These are phyloP conservation scores for Diophrys sp. DNA, from an alignment of 73 alveolate genomes.

Conservation along the genomic window DNA sequence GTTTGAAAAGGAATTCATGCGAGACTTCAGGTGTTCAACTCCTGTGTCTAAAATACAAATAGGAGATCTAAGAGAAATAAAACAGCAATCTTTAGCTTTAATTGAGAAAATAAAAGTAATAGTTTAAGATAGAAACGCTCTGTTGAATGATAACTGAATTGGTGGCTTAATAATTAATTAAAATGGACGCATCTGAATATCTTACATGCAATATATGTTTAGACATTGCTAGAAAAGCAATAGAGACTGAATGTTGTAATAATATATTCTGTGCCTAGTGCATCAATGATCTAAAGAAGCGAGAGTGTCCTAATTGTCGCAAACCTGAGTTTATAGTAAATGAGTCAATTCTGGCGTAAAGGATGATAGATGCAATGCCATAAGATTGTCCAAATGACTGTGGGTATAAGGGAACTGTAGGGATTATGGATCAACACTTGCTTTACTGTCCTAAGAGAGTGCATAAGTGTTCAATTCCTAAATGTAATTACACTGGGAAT, in stretches of 20 bases:
- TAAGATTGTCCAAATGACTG: constrained; percentile 37
- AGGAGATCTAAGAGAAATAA: too few species aligned
- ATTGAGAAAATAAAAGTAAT: too few species aligned
- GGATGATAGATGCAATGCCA: constrained; percentile 35
- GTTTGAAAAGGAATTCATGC: too few species aligned
- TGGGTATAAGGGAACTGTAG: constrained; percentile 17
- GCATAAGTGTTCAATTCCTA: constrained; percentile 12
- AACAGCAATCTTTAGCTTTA: too few species aligned
- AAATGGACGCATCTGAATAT: too few species aligned
- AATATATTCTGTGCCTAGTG: constrained; percentile 41
- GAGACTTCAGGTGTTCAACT: too few species aligned
- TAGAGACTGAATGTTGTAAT: constrained; percentile 34
- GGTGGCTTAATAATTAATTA: too few species aligned
- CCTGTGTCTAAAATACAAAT: too few species aligned
- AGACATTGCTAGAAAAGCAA: constrained; percentile 36
- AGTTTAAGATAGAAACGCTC: too few species aligned
- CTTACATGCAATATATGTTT: constrained; percentile 31
- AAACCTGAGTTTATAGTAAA: constrained; percentile 3
- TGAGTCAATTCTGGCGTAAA: constrained; percentile 19
- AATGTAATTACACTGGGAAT: constrained; percentile 33
- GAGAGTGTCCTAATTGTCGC: constrained; percentile 44
- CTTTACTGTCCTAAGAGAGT: constrained; percentile 11
- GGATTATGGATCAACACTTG: constrained; percentile 22
- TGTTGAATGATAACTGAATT: too few species aligned
- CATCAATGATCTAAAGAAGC: constrained; percentile 15